Evolutionary conservation across 139 green algal species (phyloP).

Genomic region (Chlamydomonas sphaeroides): DNA sequence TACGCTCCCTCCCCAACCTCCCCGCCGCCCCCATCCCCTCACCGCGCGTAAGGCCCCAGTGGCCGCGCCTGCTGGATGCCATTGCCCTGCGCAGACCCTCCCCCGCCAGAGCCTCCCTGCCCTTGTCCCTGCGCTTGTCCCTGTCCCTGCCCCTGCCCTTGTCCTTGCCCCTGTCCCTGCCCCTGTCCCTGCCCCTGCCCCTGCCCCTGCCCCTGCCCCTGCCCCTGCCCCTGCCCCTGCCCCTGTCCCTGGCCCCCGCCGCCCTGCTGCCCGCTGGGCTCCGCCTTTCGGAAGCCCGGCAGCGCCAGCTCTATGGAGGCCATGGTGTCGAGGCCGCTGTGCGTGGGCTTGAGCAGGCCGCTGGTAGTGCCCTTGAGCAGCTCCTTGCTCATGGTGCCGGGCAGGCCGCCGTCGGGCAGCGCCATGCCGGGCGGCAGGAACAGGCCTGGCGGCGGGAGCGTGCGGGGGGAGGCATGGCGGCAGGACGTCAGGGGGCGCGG

Average conservation of each 20-base stretch:
- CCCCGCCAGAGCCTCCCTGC: no score
- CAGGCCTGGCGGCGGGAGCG: constrained; percentile 2
- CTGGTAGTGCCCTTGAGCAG: constrained; percentile 31
- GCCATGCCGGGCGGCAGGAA: constrained; percentile 34
- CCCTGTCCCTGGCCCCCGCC: neutral
- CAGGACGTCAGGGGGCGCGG: no score
- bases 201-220: no score
- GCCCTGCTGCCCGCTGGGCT: no score
- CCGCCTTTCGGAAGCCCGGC: constrained; percentile 20
- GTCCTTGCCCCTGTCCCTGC: no score
- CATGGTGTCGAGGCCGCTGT: constrained; percentile 30
- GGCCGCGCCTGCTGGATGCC: no score
- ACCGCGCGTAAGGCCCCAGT: constrained; percentile 13
- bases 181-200: no score
- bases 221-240: neutral
- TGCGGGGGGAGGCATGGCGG: no score
- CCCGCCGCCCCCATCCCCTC: neutral
- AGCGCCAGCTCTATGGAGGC: constrained; percentile 26
- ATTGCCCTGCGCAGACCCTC: no score
- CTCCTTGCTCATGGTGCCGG: constrained; percentile 28
- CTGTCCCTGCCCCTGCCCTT: no score
- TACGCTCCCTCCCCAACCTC: neutral
- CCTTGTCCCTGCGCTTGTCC: no score
- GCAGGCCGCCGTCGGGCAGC: constrained; percentile 1
- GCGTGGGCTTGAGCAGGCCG: neutral